Conservation (phyloP, 192 early-diverging fungal genomes). For the Gaertneriomyces sp. region DNA sequence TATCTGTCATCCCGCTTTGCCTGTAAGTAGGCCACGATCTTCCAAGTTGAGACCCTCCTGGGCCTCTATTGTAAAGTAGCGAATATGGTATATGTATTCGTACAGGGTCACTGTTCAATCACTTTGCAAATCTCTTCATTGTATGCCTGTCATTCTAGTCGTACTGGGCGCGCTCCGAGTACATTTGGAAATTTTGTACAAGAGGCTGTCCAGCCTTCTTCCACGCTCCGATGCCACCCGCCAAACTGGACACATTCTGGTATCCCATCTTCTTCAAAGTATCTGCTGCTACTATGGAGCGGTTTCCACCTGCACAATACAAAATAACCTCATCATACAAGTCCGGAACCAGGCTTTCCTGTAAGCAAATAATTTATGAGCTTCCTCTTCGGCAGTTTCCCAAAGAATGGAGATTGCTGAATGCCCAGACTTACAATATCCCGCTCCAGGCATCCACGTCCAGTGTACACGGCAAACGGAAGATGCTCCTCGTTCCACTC, state of each 20-base stretch:
- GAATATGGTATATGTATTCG: too few relatives aligned
- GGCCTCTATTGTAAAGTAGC: too few relatives aligned
- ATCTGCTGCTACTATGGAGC: slow-evolving; percentile 50
- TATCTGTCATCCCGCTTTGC: not conserved
- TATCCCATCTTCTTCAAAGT: slow-evolving; percentile 51
- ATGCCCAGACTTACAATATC: slow-evolving; percentile 46
- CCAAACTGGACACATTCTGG: slow-evolving; percentile 46
- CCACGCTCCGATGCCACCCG: slow-evolving; percentile 42
- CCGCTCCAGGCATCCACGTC: slow-evolving; percentile 47
- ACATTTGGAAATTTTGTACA: slow-evolving; percentile 7
- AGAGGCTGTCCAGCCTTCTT: slow-evolving; percentile 21
- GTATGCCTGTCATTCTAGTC: slow-evolving; percentile 3
- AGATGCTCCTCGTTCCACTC: slow-evolving; percentile 54
- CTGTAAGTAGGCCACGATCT: not conserved
- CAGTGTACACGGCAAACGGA: slow-evolving; percentile 51
- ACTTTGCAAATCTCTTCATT: too few relatives aligned
- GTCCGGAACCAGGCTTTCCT: slow-evolving; percentile 50
- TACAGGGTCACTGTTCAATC: too few relatives aligned
- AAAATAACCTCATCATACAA: slow-evolving; percentile 48
- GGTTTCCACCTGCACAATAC: slow-evolving; percentile 51
- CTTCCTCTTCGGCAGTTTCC: not conserved
- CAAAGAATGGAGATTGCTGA: not conserved
- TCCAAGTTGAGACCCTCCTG: too few relatives aligned
- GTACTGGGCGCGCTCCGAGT: slow-evolving; percentile 13
- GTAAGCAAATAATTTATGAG: slow-evolving; percentile 1